Evolutionary conservation across 2,329 filamentous ascomycete genomes (phyloP).

Genomic region (Stenocarpella maydis): DNA sequence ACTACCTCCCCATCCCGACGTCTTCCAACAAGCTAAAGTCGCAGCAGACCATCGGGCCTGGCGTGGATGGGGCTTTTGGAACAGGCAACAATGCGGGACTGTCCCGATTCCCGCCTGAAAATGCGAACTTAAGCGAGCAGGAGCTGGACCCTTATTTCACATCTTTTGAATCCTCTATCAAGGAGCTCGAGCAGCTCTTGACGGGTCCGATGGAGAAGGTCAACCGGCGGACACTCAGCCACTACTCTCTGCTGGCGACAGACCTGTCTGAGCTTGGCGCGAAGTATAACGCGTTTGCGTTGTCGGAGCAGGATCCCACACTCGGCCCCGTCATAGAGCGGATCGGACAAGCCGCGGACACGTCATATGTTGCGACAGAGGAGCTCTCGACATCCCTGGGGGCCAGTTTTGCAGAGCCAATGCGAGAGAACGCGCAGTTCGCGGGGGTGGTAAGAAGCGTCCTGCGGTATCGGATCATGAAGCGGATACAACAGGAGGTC

Average conservation of each 20-base stretch:
- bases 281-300: constrained; percentile 95
- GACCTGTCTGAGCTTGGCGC: constrained; percentile 94
- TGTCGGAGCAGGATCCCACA: constrained; percentile 89
- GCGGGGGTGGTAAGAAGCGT: constrained; percentile 92
- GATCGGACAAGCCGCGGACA: constrained; percentile 92
- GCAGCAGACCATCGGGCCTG: constrained; percentile 47
- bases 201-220: constrained; percentile 97
- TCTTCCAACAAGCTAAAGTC: constrained; percentile 85
- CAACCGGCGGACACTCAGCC: constrained; percentile 86
- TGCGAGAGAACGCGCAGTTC: constrained; percentile 97
- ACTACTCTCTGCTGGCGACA: constrained; percentile 82
- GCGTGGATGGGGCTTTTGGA: constrained; percentile 44
- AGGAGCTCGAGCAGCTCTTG: constrained; percentile 87
- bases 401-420: constrained; percentile 94
- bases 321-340: constrained; percentile 93
- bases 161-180: constrained; percentile 89
- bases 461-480: constrained; percentile 87
- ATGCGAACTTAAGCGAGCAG: constrained; percentile 80
- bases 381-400: constrained; percentile 89
- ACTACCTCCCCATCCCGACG: constrained; percentile 85
- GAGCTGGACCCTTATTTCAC: constrained; percentile 97
- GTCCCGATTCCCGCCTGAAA: constrained; percentile 82
- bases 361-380: constrained; percentile 94
- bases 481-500: constrained; percentile 97
- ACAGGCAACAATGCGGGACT: constrained; percentile 66